Base-by-base conservation (phyloP, 1,284 basidiomycete species). In the Ceratobasidium sp. region DNA sequence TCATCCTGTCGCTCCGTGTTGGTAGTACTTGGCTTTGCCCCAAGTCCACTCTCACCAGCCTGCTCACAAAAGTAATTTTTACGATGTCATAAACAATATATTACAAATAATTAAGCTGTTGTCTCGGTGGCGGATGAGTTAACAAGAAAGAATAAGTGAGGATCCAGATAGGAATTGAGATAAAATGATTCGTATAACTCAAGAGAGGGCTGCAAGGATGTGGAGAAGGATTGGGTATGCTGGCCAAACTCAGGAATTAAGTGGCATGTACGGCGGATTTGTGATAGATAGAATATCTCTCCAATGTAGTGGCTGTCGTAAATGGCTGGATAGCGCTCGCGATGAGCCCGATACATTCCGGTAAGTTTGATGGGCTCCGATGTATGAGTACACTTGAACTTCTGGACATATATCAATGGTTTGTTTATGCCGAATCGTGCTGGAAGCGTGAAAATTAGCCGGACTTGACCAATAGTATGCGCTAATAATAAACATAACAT, bases 401-500 rank as follows among this genome's bases (percentile, higher is more conserved):
- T 8, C 17, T 56, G 22, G 20, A 40, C 20, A 20, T 56, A 56
- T 35, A 38, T 35, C n/a, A 56, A 20, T 6, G 38, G 54, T 22
- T 56, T 34, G 13, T 8, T 6, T 12, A 56, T 25, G 35, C 54
- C 38, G 22, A 1, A 56, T n/a, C 38, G 13, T 1, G 31, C 22
- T 29, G 50, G 65, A n/a, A 68, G 40, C 15, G 52, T 47, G 25
- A 68, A 68, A 3, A 68, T 54, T 5, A 49, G 40, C 20, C 54
- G 65, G 35, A 68, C 52, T n/a, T 55, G 52, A 20, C 29, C 65
- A 6, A 68, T 42, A 12, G 38, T 35, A 34, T 49, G 34, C 22
- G 27, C 62, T 65, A 47, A 52, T 22, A 52, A 43, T 47, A 3
- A 12, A 52, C 12, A 57, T 17, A 34, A 35, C 22, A 5, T n/a